Evolutionary conservation across 345 rosid genomes (phyloP), one percentile per base, ranked within the genome.

Genomic region (Nephelium lappaceum): DNA sequence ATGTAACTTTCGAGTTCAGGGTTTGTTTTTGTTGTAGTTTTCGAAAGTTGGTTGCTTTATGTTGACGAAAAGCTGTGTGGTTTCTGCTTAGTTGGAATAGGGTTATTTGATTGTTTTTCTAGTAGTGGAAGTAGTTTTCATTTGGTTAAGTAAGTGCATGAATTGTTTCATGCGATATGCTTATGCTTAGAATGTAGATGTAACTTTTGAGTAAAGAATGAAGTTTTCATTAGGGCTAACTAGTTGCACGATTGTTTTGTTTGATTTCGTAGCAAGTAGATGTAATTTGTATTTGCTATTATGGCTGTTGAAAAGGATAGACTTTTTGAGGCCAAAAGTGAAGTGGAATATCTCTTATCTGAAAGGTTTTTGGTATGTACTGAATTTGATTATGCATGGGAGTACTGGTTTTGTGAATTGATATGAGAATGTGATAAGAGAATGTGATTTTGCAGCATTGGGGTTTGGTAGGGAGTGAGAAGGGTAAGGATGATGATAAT

Each of bases 401-500:
- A 38, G 5, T 15, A 19, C 41, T 12, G 57, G 80, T 70, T 78
- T 24, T 41, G 8, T 78, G 24, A 45, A 45, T 43, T 31, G 36
- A 31, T 31, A 1, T n/a, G 47, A 4, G 6, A 43, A 43, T 43
- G n/a, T 76, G 72, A 71, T 83, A 3, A 31, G 72, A 63, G 78
- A 55, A 39, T 79, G 71, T 71, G 24, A 15, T 83, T 76, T 77
- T 25, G 76, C 86, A 93, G 98, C 95, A 91, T 60, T 87, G 93
- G 93, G 73, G 74, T 79, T 89, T 96, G 49, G 25, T 71, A 66
- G 74, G 75, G 1, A 81, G 78, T 39, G 74, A 45, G 79, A 71
- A 41, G 67, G 70, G 55, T 49, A 69, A 72, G n/a, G 27, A 23
- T 78, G 76, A 64, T 68, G 73, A 19, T 47, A 61, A 62, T 69